Evolutionary conservation across 306 rosid species (phyloP), one percentile per base, ranked within the genome.

Genomic region (Lathyrus oleraceus): DNA sequence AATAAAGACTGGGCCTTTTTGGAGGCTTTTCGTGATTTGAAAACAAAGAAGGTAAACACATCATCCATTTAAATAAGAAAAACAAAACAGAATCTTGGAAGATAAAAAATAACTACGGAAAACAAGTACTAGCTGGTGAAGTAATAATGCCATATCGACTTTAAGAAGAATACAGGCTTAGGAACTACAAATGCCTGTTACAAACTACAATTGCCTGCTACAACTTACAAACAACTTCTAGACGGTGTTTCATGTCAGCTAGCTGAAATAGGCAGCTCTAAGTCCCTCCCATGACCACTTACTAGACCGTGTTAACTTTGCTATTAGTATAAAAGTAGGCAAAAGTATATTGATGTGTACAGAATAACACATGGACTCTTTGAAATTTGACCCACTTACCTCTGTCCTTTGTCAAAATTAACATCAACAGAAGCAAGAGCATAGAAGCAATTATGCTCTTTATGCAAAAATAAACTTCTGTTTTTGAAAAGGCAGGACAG

Each of bases 301-400:
- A 32, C 38, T 32, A 32, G 38, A 32, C 39, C 10, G 39, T 35
- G 39, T 35, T 35, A 35, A 7, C 7, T 35, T 35, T 35, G 9
- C 39, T 38, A 17, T 17, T 38, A 27, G 16, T 52, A 28, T 8
- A 21, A 57, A 65, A 65, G 35, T 48, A 61, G 57, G 56, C 20
- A 12, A 14, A 45, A 49, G 60, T 28, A 58, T 16, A 59, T 70
- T 43, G 20, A 60, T 15, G 62, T 25, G 48, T 72, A 38, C 67
- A 71, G 27, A 65, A 23, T 38, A 20, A 27, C 20, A 35, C 39
- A 7, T 7, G 9, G 10, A 35, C 39, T 67, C 56, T 51, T 73
- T 47, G 40, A 52, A 64, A 68, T 72, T 71, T 67, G 62, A 38
- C 17, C 42, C 43, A 70, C 64, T 38, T 61, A 70, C 56, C 65